Conservation (phyloP, 1,139 yeast species). For the Debaryomycetaceae sp. region DNA sequence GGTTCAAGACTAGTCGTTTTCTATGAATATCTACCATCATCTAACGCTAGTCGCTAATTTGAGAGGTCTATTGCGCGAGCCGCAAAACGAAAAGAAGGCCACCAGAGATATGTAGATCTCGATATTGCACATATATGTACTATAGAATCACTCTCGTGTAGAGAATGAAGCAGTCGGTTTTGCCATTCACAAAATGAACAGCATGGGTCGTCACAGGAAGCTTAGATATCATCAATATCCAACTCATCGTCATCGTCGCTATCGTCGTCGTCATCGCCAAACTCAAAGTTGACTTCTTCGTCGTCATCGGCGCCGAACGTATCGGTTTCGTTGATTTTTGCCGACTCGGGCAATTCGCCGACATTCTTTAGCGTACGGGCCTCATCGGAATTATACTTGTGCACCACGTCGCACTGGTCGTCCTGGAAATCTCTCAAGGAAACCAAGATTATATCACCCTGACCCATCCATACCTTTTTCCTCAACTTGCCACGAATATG, state of each 20-base stretch:
- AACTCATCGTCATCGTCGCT: slow-evolving; percentile 58
- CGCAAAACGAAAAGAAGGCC: too few relatives aligned
- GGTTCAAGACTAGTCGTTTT: too few relatives aligned
- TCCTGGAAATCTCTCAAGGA: slow-evolving; percentile 98
- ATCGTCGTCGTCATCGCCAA: slow-evolving; percentile 87
- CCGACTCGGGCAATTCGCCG: slow-evolving; percentile 95
- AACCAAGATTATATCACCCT: slow-evolving; percentile 93
- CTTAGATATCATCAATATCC: slow-evolving; percentile 76
- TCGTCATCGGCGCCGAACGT: slow-evolving; percentile 95
- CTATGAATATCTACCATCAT: too few relatives aligned
- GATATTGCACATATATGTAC: too few relatives aligned
- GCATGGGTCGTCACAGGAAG: too few relatives aligned
- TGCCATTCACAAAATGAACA: too few relatives aligned
- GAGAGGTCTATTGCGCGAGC: too few relatives aligned
- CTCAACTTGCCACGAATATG: slow-evolving; percentile 98
- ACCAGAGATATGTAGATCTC: too few relatives aligned
- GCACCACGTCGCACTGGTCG: slow-evolving; percentile 95
- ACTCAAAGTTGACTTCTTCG: slow-evolving; percentile 96
- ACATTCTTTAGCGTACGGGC: slow-evolving; percentile 92
- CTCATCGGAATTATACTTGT: slow-evolving; percentile 94
- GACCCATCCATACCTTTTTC: slow-evolving; percentile 99
- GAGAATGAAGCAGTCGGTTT: too few relatives aligned
- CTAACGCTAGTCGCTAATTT: too few relatives aligned
- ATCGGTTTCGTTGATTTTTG: slow-evolving; percentile 96
- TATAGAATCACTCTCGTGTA: too few relatives aligned